Base-by-base conservation (phyloP, 1,284 basidiomycete species). In the Waitea zeae region DNA sequence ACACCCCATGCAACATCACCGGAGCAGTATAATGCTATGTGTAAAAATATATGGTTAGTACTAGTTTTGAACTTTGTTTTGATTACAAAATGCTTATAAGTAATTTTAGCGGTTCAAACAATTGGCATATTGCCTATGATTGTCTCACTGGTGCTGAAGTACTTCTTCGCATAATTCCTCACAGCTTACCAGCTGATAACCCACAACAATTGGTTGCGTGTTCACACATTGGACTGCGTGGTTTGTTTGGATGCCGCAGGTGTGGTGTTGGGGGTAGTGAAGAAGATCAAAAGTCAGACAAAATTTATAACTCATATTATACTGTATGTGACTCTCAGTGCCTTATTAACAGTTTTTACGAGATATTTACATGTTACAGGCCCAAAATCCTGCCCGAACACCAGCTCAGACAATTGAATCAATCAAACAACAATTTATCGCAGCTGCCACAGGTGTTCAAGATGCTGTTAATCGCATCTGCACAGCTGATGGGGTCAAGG, bases 401-500 rank as follows among this genome's bases (percentile, higher is more conserved):
- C 2, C 30, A 35, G 2, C n/a, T n/a, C 38, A 44, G 1, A 58
- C 51, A 4, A 20, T 46, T 3, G 19, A 30, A 0, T 20, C 22
- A 1, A 42, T 55, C 9, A 33, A 44, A 12, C 15, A 32, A 3
- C 53, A 57, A 37, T 35, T 52, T 1, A 20, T 17, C 17, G 22
- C 37, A 1, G 49, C 52, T 3, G 40, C 31, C 7, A 7, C 26
- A 2, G 49, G 52, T 0, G 39, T 45, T 9, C 28, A 40, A n/a
- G 19, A 37, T 0, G 14, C 22, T 12, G 42, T 51, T 2, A 39
- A 46, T 3, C 19, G 32, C 0, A 15, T 46, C 1, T 49, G 52
- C 17, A 49, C 47, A 0, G 39, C 38, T 7, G 49, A 50, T 2
- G 57, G 58, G 9, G 46, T 58, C 4, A 60, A 59, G 35, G 58